These are phyloP conservation scores for Cyamopsis tetragonoloba DNA, from an alignment of 306 rosid genomes.

Conservation along the genomic window DNA sequence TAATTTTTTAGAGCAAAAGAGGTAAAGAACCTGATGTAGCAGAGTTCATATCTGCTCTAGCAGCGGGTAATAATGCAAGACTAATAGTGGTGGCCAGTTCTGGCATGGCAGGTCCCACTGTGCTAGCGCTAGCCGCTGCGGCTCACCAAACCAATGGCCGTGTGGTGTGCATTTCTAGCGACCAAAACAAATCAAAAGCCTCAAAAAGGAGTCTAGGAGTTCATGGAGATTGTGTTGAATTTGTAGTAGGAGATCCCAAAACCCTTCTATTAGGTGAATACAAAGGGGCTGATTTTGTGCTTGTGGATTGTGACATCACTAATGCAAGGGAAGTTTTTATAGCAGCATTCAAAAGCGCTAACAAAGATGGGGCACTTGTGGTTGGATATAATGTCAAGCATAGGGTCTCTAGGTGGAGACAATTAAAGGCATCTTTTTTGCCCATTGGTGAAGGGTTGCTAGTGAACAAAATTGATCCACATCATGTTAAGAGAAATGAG, in stretches of 20 bases:
- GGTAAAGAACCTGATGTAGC: conserved; percentile 45
- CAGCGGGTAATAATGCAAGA: conserved; percentile 45
- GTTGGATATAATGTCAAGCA: conserved; percentile 46
- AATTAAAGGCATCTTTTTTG: conserved; percentile 37
- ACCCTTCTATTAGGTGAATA: conserved; percentile 25
- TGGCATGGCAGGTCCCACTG: not conserved
- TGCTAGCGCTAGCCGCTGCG: conserved; percentile 38
- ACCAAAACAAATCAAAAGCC: not conserved
- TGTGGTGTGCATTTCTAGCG: conserved; percentile 28
- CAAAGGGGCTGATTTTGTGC: conserved; percentile 55
- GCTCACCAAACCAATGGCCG: conserved; percentile 48
- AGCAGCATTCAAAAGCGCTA: conserved; percentile 39
- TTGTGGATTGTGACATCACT: conserved; percentile 42
- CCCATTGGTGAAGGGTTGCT: conserved; percentile 58
- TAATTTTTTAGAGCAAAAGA: conserved; percentile 26
- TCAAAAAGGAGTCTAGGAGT: conserved; percentile 28
- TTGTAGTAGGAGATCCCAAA: conserved; percentile 36
- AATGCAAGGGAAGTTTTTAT: conserved; percentile 35
- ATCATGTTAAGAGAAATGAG: not conserved
- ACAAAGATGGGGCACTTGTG: conserved; percentile 32
- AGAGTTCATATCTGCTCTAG: conserved; percentile 50
- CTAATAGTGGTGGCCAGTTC: conserved; percentile 36
- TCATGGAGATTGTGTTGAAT: conserved; percentile 31
- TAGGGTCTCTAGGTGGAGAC: conserved; percentile 34
- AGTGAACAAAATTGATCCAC: conserved; percentile 27